Base-by-base conservation (phyloP, 2,329 filamentous ascomycete genomes). In the Fusarium luffae region DNA sequence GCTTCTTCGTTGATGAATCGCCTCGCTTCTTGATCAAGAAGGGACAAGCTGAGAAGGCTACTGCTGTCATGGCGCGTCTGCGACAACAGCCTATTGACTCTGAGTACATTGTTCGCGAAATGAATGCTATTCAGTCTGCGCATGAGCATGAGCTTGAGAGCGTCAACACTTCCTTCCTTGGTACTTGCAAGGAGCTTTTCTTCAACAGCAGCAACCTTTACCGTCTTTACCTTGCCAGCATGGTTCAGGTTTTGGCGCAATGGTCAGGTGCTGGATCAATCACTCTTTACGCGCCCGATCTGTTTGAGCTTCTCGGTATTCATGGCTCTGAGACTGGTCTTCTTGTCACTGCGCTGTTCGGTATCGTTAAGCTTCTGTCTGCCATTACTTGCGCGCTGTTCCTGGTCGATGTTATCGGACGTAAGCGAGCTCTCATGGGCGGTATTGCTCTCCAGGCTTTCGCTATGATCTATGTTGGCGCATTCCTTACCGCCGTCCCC, bases 231-330 rank as follows among this genome's bases (percentile, higher is more conserved):
- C 68, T 70, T 21, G 66, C 68, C 11, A 61, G 69, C 9, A 71
- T 71, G 54, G 68, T 69, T 2, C 69, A 71, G 7, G 66, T 71
- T 16, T 32, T 71, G 7, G 68, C 68, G 4, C 64, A 71, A 5
- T 71, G 69, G 49, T 71, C 68, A 7, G 68, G 68, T 9, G 68
- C 68, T 1, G 66, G 69, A 3, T 68, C 68, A 1, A 59, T 64
- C 9, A 64, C 61, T 19, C 30, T 64, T 2, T 64, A 64, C 10
- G 59, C 59, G 2, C 61, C 61, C 3, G 59, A 63, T 4, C n/a
- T 64, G 12, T 64, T 64, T 2, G 50, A 48, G 1, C 40, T 64
- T 7, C 59, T 64, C 11, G 61, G 61, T 4, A 58, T 64, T 8
- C 54, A 57, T 18, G 59, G 61, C 2, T 49, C 59, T 3, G 61